Evolutionary conservation across 1,284 basidiomycete species (phyloP), one percentile per base, ranked within the genome.

Genomic region (Dichomitus squalens): DNA sequence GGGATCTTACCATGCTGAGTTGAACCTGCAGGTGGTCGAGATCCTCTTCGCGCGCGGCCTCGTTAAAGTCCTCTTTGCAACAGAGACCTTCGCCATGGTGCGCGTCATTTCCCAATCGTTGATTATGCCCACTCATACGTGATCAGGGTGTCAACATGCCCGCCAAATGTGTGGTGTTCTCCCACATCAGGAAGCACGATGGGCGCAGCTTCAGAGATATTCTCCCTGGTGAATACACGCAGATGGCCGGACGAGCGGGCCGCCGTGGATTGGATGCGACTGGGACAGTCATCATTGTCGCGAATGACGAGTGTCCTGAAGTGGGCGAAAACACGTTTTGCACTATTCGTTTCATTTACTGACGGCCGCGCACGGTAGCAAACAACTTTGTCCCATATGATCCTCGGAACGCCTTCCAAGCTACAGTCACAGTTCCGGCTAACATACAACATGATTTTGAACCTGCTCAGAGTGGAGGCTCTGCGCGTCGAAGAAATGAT

Each of bases 381-480:
- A 79, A 76, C 77, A 7, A 85, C 83, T 1, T 75, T 99, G 47
- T 83, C 85, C 49, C 89, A 85, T 38, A 98, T 98, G 96, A 94
- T 99, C 71, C 86, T 98, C 16, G 97, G 97, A 14, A 86, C 80
- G 51, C 93, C 97, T 1, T 91, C 89, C 50, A 95, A 96, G 71
- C 82, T 99, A n/a, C 85, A 89, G 48, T 98, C 96, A 1, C 97
- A 99, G 71, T 99, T 99, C 81, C 84, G 97, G 49, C 79, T 99
- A 62, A 99, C 97, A 1, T 99, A 99, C 77, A 98, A 98, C 72
- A 99, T 99, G 97, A 98, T 99, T 60, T 79, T 99, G 58, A 99
- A 99, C 71, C 76, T 99, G 40, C 82, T 99, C 16, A 88, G 97
- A 29, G 96, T 99, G 7, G 97, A 99, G 71, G 95, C 97, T 2